Base-by-base conservation (phyloP, 1,284 basidiomycete genomes). In the Lignosus rhinocerotis region DNA sequence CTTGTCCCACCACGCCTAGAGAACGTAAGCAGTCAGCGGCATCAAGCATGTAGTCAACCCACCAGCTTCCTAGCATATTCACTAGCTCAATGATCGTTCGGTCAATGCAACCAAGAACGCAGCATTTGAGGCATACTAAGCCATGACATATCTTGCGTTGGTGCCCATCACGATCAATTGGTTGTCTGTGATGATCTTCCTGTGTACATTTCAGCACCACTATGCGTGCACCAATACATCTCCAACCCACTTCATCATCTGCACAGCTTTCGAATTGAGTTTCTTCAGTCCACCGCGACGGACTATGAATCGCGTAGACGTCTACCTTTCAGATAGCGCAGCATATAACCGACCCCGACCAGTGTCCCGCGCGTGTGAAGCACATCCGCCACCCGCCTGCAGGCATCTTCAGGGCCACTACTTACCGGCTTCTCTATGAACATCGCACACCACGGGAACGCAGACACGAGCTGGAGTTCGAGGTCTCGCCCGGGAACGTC, bases 91-190 rank as follows among this genome's bases (percentile, higher is more conserved):
- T 9, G 17, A 11, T 32, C 36, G 25, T 16, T 14, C 2, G 2
- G 33, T 50, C 19, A 46, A 48, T 11, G 21, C 10, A 17, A 21
- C 19, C 1, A 2, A 8, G 11, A n/a, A 17, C 19, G 12, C 21
- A 39, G 16, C 19, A 17, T 33, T 75, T 55, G 79, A 33, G 70
- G 75, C 72, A 78, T 75, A 74, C 68, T 84, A 86, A 9, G 85
- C 84, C 73, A 80, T 82, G 58, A 83, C 78, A 74, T 86, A 86
- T 64, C 84, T 76, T 2, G 83, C 84, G 61, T 82, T 80, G 52
- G 84, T 85, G 36, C 82, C 83, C 84, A 87, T 86, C 49, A 87
- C 83, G 43, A 80, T 79, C 52, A 87, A 74, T 62, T 82, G 75
- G 72, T 86, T 85, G 59, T 85, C 81, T 61, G 80, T 76, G 66